Evolutionary conservation across 2,329 filamentous ascomycete genomes (phyloP).

Genomic region (Meredithiella fracta): DNA sequence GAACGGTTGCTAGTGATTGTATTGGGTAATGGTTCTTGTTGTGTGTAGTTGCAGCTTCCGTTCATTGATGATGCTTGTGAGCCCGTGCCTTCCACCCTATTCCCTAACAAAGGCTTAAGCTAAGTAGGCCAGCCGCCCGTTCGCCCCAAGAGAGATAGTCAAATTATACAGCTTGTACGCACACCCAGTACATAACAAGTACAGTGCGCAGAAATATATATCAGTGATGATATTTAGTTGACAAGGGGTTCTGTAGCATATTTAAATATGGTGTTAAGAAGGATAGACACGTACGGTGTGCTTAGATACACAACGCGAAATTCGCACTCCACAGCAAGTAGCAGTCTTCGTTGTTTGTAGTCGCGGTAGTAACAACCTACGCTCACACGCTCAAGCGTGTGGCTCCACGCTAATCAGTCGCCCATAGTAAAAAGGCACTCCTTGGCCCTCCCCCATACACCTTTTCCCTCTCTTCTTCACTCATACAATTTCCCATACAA

Average conservation of each 20-base stretch:
- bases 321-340: background rate
- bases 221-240: background rate
- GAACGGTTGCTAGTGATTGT: background rate
- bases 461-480: slow-evolving; percentile 39
- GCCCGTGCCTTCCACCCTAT: background rate
- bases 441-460: slow-evolving; percentile 38
- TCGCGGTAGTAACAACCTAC: slow-evolving; percentile 15
- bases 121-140: background rate
- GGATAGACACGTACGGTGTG: slow-evolving; percentile 12
- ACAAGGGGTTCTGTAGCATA: background rate
- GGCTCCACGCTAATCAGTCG: slow-evolving; percentile 38
- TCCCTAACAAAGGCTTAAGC: background rate
- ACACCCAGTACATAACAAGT: background rate
- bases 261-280: background rate
- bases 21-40: background rate
- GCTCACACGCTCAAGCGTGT: background rate
- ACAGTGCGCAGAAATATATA: slow-evolving; percentile 1
- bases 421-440: slow-evolving; percentile 48
- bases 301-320: background rate
- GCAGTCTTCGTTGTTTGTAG: background rate
- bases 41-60: background rate
- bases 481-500: slow-evolving; percentile 45
- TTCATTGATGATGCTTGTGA: background rate
- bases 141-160: background rate
- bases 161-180: background rate